Base-by-base conservation (phyloP, 2,329 filamentous ascomycete genomes). In the Coniochaeta hoffmannii region DNA sequence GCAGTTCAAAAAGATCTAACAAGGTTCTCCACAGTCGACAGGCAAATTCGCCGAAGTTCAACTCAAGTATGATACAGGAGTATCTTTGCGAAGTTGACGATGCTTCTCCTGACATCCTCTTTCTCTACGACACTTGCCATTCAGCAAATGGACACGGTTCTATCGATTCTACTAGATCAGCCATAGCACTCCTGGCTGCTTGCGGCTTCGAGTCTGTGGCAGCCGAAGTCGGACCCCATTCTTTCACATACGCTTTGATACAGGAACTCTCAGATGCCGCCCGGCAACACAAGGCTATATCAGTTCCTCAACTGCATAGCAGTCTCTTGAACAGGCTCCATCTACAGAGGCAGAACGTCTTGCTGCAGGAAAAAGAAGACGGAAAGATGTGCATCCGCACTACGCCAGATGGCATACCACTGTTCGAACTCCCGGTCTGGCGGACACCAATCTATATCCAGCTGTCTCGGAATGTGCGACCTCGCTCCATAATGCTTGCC, bases 191-290 rank as follows among this genome's bases (percentile, higher is more conserved):
- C 2, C 80, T 61, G 8, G 57, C 60, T 34, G 60, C 81, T 0
- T 82, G 81, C 57, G 77, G 70, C 0, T 66, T 83, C 24, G 81
- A 79, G 2, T 66, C 84, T 8, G 63, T 82, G 1, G 79, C 80
- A 0, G 71, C 75, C 0, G 19, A 58, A 58, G 49, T 54, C 50
- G 34, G 60, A 54, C 8, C n/a, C 9, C 46, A 57, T 10, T 56
- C 55, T 1, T 62, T 62, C 53, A 60, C 60, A 1, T 24, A 46
- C 11, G 54, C 60, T 0, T 50, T 62, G 1, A 38, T 60, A 5
- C 57, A 62, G 28, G 58, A 60, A 34, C 58, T 62, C n/a, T 55
- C 60, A 2, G 55, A 57, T 9, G 60, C 60, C 14, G 57, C 57
- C 1, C 53, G 57, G 24, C 59, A 57, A 2, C 36, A 55, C 15